phyloP scores from a whole-genome alignment of 2,329 filamentous ascomycete genomes.

The Lomentospora prolificans region DNA sequence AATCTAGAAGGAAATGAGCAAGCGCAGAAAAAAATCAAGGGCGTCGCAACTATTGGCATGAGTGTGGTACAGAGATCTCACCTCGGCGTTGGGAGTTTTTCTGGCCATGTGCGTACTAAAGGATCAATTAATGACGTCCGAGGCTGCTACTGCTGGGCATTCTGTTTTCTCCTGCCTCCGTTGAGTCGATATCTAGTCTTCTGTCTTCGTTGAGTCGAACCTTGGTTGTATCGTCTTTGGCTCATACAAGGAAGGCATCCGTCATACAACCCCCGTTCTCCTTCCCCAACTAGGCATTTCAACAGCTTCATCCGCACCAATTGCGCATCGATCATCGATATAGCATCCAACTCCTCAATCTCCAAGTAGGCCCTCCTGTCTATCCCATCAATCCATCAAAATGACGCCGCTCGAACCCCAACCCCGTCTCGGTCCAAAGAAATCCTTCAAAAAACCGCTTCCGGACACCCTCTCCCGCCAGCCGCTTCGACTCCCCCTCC shows the following conservation, averaged over 20 bases:
- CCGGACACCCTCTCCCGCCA: background rate
- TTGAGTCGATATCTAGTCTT: no score
- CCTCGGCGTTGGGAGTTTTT: background rate
- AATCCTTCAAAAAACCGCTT: conserved; percentile 1
- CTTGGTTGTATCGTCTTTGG: background rate
- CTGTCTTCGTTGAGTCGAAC: background rate
- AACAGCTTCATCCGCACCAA: background rate
- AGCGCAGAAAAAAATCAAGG: background rate
- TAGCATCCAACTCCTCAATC: background rate
- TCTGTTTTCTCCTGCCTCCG: no score
- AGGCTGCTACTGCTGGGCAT: no score
- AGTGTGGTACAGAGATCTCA: background rate
- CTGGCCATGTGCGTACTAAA: no score
- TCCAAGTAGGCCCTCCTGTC: no score
- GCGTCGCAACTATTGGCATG: background rate
- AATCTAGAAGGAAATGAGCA: background rate
- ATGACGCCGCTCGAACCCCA: background rate
- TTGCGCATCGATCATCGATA: background rate
- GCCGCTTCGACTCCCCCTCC: background rate
- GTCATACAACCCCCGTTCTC: no score
- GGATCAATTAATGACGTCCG: no score
- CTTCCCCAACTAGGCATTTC: no score
- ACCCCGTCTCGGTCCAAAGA: background rate
- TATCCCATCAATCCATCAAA: background rate
- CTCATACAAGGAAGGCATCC: no score